Conservation (phyloP, 2,329 filamentous ascomycete species). For the Penicillium vulpinum region DNA sequence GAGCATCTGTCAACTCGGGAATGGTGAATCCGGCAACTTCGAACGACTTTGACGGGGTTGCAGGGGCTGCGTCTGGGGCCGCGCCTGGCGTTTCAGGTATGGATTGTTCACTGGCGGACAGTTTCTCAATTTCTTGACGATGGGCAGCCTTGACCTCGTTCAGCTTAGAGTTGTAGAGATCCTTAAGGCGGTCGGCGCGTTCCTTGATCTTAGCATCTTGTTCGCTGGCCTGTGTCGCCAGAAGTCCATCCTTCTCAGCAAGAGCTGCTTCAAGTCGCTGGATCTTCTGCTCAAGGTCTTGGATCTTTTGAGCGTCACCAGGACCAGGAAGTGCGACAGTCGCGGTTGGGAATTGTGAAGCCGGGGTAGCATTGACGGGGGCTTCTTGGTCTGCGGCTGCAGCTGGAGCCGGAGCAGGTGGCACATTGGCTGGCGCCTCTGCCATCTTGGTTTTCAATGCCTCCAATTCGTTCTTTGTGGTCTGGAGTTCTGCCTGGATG, state of each 20-base stretch:
- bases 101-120: slow-evolving; percentile 47
- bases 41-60: slow-evolving; percentile 34
- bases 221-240: slow-evolving; percentile 51
- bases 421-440: slow-evolving; percentile 39
- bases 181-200: slow-evolving; percentile 61
- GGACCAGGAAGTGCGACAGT: slow-evolving; percentile 25
- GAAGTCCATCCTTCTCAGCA: slow-evolving; percentile 48
- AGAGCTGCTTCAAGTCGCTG: slow-evolving; percentile 52
- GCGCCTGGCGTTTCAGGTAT: slow-evolving; percentile 24
- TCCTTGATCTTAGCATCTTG: slow-evolving; percentile 52
- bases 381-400: slow-evolving; percentile 48
- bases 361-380: slow-evolving; percentile 33
- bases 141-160: slow-evolving; percentile 54
- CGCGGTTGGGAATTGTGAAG: slow-evolving; percentile 32
- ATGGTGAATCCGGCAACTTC: slow-evolving; percentile 24
- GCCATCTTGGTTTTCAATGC: slow-evolving; percentile 55
- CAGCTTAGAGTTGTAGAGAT: slow-evolving; percentile 69
- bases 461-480: slow-evolving; percentile 60
- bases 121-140: slow-evolving; percentile 50
- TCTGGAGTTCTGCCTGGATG: slow-evolving; percentile 67
- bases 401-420: slow-evolving; percentile 23
- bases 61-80: slow-evolving; percentile 25
- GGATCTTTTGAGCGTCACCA: slow-evolving; percentile 57
- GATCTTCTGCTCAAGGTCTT: slow-evolving; percentile 63
- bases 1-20: slow-evolving; percentile 49